Conservation (phyloP, 345 rosid species). For the Lepidium aucheri region DNA sequence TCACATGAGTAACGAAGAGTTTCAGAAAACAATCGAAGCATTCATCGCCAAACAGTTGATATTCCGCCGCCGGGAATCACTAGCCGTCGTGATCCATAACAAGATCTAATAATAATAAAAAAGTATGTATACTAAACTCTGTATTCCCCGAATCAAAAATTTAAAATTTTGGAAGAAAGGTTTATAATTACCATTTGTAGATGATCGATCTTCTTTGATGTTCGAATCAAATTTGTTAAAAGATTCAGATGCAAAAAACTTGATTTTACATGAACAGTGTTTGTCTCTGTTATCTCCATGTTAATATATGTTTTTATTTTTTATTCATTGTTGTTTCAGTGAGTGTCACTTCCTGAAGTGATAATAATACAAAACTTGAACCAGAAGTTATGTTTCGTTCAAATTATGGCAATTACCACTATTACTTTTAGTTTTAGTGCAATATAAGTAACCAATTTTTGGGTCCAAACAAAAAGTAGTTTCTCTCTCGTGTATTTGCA, state of each 20-base stretch:
- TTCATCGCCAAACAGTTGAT: constrained; percentile 59
- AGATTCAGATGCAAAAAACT: constrained; percentile 1
- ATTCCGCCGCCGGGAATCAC: constrained; percentile 40
- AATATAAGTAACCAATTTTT: constrained; percentile 1
- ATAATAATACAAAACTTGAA: constrained; percentile 26
- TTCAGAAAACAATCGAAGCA: constrained; percentile 55
- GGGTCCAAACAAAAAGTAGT: too few relatives aligned
- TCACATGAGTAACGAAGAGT: constrained; percentile 62
- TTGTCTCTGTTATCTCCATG: not conserved
- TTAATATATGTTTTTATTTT: not conserved
- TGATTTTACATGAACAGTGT: not conserved
- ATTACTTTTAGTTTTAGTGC: constrained; percentile 12
- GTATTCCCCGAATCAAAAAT: not conserved
- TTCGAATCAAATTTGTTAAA: constrained; percentile 6
- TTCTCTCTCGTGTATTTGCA: too few relatives aligned
- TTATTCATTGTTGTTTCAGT: not conserved
- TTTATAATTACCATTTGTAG: not conserved
- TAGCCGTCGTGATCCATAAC: constrained; percentile 25
- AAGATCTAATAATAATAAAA: not conserved
- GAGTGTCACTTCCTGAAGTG: constrained; percentile 13
- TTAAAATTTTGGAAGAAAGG: not conserved
- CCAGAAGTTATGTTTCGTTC: constrained; percentile 17
- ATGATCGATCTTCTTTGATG: not conserved
- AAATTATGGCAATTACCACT: constrained; percentile 6
- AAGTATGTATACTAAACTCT: not conserved